A percentile compares a stretch with the other conserved stretches of the same genome.
phyloP scores from a whole-genome alignment of 176 grass and related monocot species.

The Phragmites australis region DNA sequence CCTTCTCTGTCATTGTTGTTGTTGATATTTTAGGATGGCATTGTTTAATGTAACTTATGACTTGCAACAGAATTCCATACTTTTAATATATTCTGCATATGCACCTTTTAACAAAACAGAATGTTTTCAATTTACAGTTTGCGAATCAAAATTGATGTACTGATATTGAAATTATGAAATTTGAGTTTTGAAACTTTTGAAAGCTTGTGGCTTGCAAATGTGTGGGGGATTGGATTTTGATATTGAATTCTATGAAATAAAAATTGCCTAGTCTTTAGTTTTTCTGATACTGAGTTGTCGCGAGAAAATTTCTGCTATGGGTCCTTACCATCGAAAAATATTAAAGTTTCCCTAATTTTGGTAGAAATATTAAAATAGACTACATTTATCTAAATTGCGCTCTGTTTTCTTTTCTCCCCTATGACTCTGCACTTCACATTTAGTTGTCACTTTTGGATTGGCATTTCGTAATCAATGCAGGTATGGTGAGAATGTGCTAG shows the following conservation, averaged over 20 bases:
- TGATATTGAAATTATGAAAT: too few species aligned
- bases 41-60: background rate
- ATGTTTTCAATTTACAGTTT: background rate
- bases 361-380: background rate
- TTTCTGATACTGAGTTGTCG: background rate
- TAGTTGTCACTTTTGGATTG: constrained; percentile 1
- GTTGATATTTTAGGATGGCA: background rate
- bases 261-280: background rate
- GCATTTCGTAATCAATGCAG: constrained; percentile 41
- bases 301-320: background rate
- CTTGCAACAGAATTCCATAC: background rate
- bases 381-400: background rate
- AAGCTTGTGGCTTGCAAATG: background rate
- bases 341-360: background rate
- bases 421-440: background rate
- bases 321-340: background rate
- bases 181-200: background rate
- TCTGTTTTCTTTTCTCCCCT: background rate
- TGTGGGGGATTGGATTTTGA: background rate
- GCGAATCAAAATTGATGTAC: background rate
- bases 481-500: constrained; percentile 94
- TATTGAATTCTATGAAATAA: background rate
- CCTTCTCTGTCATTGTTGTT: background rate
- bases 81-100: background rate
- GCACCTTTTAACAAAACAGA: background rate